Base-by-base conservation (phyloP, 2,329 filamentous ascomycete species). In the Pseudocercospora macadamiae region DNA sequence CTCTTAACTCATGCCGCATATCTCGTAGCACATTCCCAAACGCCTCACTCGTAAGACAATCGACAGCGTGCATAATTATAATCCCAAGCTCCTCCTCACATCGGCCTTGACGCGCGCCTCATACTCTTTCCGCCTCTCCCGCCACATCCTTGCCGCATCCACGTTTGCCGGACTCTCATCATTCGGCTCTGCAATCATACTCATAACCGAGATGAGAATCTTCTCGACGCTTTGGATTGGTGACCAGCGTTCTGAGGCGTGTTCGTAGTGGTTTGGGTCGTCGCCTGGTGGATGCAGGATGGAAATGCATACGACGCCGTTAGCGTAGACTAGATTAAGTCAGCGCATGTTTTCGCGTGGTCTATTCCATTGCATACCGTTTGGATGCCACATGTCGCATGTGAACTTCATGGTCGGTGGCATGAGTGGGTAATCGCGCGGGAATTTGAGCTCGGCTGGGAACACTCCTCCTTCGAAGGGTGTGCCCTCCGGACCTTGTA, bases 141-240 rank as follows among this genome's bases (percentile, higher is more conserved):
- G 84, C 93, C 93, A 97, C 89, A 96, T 91, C 80, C 95, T 91
- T 59, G 93, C 93, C 0, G 93, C 93, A 79, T 97, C 93, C 39
- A 97, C 90, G 72, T 97, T 97, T 58, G 93, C 93, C 0, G 93
- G 93, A 65, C 89, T 95, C 82, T 97, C 93, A 73, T 97, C 93
- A 76, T 97, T 97, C 60, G 93, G 93, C 78, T 96, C 93, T 1
- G 93, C 93, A 45, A 97, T 85, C 93, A 97, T 97, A 77, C 91
- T 96, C 89, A 97, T 97, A 61, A 97, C 93, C 48, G 88, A 92
- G 58, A 97, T 92, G 67, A 97, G 82, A 67, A 97, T 97, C 82
- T 97, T 97, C 79, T 97, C 95, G 66, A 97, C 93, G 60, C 89
- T 95, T 79, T 97, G 95, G 63, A 97, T 96, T 10, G 93, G 93